A percentile compares a stretch with the other conserved stretches of the same genome.
Conservation (phyloP, 2,329 filamentous ascomycete species). For the Nakataea oryzae region DNA sequence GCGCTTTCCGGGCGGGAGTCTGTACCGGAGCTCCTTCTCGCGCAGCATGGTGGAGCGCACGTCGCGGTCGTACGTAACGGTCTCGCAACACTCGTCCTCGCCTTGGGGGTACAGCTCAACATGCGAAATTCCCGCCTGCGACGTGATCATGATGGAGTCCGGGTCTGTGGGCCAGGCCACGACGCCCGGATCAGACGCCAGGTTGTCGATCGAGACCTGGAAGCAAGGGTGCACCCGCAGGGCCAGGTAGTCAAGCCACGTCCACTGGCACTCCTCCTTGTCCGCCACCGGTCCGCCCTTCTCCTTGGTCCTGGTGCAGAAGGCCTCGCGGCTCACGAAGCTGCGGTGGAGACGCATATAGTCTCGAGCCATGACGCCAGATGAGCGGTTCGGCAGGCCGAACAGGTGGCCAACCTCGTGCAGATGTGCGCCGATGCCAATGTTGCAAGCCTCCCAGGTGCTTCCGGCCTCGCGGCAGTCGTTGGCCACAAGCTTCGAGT, state of each 20-base stretch:
- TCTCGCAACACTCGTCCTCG: slow-evolving; percentile 70
- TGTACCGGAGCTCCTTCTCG: slow-evolving; percentile 62
- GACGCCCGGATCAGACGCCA: slow-evolving; percentile 72
- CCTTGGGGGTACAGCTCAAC: slow-evolving; percentile 72
- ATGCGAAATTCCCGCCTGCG: slow-evolving; percentile 73
- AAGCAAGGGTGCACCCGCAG: slow-evolving; percentile 91
- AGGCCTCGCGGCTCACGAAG: slow-evolving; percentile 73
- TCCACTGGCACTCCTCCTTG: slow-evolving; percentile 83
- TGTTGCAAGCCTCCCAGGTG: slow-evolving; percentile 90
- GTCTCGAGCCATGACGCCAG: slow-evolving; percentile 84
- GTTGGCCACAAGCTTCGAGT: slow-evolving; percentile 70
- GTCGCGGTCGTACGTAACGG: slow-evolving; percentile 67
- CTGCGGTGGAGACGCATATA: slow-evolving; percentile 77
- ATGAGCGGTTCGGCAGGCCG: slow-evolving; percentile 81
- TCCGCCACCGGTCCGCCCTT: slow-evolving; percentile 66
- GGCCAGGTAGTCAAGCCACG: slow-evolving; percentile 76
- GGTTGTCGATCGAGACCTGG: slow-evolving; percentile 25
- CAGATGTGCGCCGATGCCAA: slow-evolving; percentile 86
- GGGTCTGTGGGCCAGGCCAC: slow-evolving; percentile 73
- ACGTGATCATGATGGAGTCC: slow-evolving; percentile 64
- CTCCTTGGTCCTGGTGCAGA: slow-evolving; percentile 75
- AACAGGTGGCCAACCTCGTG: slow-evolving; percentile 87
- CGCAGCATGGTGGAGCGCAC: slow-evolving; percentile 62
- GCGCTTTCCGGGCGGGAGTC: slow-evolving; percentile 61
- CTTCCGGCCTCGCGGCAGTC: slow-evolving; percentile 80